Evolutionary conservation across 768 basidiomycete species (phyloP), one percentile per base, ranked within the genome.

Genomic region (Mycena chlorophos): DNA sequence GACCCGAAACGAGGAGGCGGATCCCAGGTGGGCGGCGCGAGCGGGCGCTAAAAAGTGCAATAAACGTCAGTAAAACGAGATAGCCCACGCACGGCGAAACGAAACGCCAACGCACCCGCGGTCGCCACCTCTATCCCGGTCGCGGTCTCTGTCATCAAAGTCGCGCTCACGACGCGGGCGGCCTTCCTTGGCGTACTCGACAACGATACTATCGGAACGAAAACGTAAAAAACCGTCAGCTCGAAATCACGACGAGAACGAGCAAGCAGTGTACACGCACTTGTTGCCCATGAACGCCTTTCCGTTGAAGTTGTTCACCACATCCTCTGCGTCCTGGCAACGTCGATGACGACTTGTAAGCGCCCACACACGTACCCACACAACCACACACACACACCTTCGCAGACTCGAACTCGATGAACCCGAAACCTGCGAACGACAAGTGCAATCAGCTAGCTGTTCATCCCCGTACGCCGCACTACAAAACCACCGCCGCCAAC

Each of bases 121-220:
- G 40, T 42, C 45, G 45, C 26, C 20, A 13, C 45, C 45, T 46
- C 45, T 46, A 68, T 86, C 72, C 65, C 82, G 71, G 31, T 78
- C 75, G 27, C 77, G 75, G 49, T n/a, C 45, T 46, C 45, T 46
- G n/a, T 46, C 45, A 19, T 89, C 89, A 19, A 8, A 42, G 63
- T 87, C 89, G 16, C 74, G 72, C 19, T 94, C 92, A 52, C 92
- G 83, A 61, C 91, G 87, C 52, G 89, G 88, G 20, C 92, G 86
- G 57, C 86, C 87, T 65, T 98, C 95, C 71, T 96, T 95, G 6
- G 96, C 94, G 66, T 94, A 94, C 70, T 99, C 93, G 42, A 99
- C 94, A 14, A 97, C 89, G 60, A 99, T 91, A 68, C 95, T 97
- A 52, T 4, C 19, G 4, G 39, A 10, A n/a, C 34, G 45, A 43